phyloP scores from a whole-genome alignment of 2,329 filamentous ascomycete species.

The Hypoxylon sp. region DNA sequence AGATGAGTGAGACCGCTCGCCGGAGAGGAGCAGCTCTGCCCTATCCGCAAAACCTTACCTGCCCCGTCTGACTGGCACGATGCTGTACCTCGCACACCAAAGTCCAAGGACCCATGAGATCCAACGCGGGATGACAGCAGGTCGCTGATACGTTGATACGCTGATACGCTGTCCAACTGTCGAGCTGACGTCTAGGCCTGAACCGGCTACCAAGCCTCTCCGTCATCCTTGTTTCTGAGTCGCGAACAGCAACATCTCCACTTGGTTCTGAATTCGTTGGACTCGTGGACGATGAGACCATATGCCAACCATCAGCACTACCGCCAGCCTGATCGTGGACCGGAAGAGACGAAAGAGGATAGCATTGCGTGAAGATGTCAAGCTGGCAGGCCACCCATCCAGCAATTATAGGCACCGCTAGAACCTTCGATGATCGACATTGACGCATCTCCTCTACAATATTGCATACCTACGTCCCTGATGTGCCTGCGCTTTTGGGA shows the following conservation, averaged over 20 bases:
- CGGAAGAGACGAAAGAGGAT: too few species aligned
- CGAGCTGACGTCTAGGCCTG: conserved; percentile 6
- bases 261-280: conserved; percentile 10
- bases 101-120: conserved; percentile 15
- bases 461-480: conserved; percentile 30
- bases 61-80: conserved; percentile 17
- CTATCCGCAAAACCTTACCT: conserved; percentile 17
- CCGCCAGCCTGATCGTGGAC: conserved; percentile 8
- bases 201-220: conserved; percentile 4
- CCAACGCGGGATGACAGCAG: conserved; percentile 18
- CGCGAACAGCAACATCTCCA: conserved; percentile 9
- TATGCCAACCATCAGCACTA: conserved; percentile 18
- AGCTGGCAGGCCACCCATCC: conserved; percentile 14
- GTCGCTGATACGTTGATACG: conserved; percentile 1
- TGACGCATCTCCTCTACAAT: conserved; percentile 30
- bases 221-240: conserved; percentile 8
- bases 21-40: conserved; percentile 17
- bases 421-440: conserved; percentile 38
- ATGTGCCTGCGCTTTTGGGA: conserved; percentile 21
- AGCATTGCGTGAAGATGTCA: conserved; percentile 19
- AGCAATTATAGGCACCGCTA: conserved; percentile 26
- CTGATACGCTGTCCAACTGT: background rate
- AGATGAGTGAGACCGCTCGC: conserved; percentile 7
- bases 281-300: conserved; percentile 23
- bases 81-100: conserved; percentile 3